Evolutionary conservation across 192 early-diverging fungal genomes (phyloP).

Genomic region (Podila epicladia): DNA sequence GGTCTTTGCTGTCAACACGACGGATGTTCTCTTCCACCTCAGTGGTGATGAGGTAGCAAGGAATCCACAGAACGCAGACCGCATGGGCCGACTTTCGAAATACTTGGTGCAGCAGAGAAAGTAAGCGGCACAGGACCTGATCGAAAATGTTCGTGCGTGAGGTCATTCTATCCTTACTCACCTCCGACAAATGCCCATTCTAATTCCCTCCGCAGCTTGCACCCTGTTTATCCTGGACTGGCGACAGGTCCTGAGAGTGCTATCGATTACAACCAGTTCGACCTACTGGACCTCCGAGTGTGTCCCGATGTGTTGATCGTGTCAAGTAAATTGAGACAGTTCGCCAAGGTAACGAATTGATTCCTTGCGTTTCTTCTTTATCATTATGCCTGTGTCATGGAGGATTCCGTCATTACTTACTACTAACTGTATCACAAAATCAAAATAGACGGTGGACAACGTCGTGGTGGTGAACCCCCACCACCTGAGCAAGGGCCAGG

Average conservation of each 20-base stretch:
- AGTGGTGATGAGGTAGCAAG: conserved; percentile 72
- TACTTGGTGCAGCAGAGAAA: conserved; percentile 85
- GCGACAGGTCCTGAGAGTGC: conserved; percentile 46
- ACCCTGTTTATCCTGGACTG: conserved; percentile 82
- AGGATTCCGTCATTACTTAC: neutral
- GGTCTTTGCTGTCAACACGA: conserved; percentile 76
- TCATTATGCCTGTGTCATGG: neutral
- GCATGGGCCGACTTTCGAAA: conserved; percentile 73
- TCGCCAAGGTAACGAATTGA: conserved; percentile 61
- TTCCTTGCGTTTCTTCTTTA: neutral
- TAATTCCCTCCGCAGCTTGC: conserved; percentile 62
- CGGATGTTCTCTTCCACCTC: conserved; percentile 82
- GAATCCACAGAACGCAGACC: conserved; percentile 56
- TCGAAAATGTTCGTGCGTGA: neutral
- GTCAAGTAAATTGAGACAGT: conserved; percentile 76
- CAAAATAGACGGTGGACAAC: conserved; percentile 67
- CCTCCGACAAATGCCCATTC: neutral
- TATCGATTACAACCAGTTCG: conserved; percentile 47
- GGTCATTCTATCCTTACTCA: neutral
- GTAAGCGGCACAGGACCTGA: conserved; percentile 33
- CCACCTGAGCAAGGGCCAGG: conserved; percentile 68
- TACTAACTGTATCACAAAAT: neutral
- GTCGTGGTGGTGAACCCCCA: conserved; percentile 90
- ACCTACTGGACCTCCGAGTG: conserved; percentile 56
- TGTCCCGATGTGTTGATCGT: conserved; percentile 89